Evolutionary conservation across 2,329 filamentous ascomycete genomes (phyloP), one percentile per base, ranked within the genome.

Genomic region (Conoideocrella luteorostrata): DNA sequence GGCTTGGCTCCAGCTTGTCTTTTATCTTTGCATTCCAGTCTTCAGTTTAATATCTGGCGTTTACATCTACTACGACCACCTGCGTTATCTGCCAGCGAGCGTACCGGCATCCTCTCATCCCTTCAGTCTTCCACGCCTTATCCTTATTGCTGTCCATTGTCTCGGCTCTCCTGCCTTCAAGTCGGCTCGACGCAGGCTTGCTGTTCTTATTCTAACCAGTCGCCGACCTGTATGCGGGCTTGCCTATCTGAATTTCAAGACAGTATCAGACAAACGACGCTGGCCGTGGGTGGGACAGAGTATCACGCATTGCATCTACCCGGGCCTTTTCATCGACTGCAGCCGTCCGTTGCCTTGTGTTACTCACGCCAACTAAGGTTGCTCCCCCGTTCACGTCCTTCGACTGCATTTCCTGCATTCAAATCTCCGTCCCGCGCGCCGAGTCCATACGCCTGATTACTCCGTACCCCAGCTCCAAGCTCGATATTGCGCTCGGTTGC

Each of bases 11-110:
- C 39, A 23, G 20, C 6, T 17, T 30, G n/a, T 40, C 38, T 26
- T 22, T 42, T 13, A 15, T 10, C 22, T 24, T 17, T 39, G 15
- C 40, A 36, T 43, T 36, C 32, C 40, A 42, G 22, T 29, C 40
- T 23, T 24, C 32, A 15, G 22, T 21, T 30, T 20, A 7, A 7
- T 17, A 26, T 33, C 13, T 11, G 3, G 10, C 10, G 12, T 3
- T 33, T 41, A 18, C 38, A 15, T 18, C 10, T 26, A 13, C 38
- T 13, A n/a, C 10, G 13, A 10, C 15, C 17, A 10, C 15, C n/a
- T 26, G 17, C 4, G n/a, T n/a, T n/a, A n/a, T n/a, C n/a, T n/a
- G n/a, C 20, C 17, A 41, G 38, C 30, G 28, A 34, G 22, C 29
- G 28, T 34, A 40, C 18, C 38, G 20, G 28, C 24, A 12, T 15